Evolutionary conservation across 2,329 filamentous ascomycete genomes (phyloP).

Genomic region (Trichoderma arundinaceum): DNA sequence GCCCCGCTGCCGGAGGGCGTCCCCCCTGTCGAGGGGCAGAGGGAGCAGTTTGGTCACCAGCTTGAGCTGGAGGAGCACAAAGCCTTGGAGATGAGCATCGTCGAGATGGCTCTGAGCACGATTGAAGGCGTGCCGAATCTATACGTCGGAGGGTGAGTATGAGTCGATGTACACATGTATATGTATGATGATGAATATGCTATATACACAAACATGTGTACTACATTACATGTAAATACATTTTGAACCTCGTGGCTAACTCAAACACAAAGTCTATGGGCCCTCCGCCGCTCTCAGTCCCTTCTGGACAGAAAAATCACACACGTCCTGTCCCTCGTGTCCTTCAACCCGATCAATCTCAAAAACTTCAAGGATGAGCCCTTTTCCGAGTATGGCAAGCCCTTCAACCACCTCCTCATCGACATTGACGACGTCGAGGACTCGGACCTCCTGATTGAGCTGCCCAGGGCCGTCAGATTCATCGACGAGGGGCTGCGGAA

Average conservation of each 20-base stretch:
- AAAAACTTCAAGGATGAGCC: slow-evolving; percentile 57
- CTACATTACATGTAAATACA: neutral
- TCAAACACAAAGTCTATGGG: slow-evolving; percentile 69
- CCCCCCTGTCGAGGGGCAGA: slow-evolving; percentile 23
- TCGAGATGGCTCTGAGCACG: slow-evolving; percentile 51
- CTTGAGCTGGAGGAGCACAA: slow-evolving; percentile 28
- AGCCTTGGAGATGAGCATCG: slow-evolving; percentile 41
- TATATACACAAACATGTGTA: neutral
- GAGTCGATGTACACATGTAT: neutral
- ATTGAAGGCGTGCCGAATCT: slow-evolving; percentile 51
- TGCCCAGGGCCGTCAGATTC: slow-evolving; percentile 79
- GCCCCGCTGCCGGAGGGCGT: slow-evolving; percentile 11
- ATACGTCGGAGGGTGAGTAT: slow-evolving; percentile 48
- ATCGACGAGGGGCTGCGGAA: slow-evolving; percentile 73
- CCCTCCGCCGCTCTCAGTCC: slow-evolving; percentile 72
- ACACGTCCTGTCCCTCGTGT: slow-evolving; percentile 85
- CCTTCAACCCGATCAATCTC: slow-evolving; percentile 52
- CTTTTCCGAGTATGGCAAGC: slow-evolving; percentile 56
- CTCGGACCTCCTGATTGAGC: slow-evolving; percentile 81
- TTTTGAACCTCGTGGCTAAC: neutral
- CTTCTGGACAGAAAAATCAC: slow-evolving; percentile 79
- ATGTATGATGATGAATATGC: neutral
- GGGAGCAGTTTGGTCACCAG: slow-evolving; percentile 32
- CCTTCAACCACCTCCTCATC: slow-evolving; percentile 75
- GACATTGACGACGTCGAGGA: slow-evolving; percentile 92